Conservation (phyloP, 441 rosid genomes). For the Arabidopsis hybrid region DNA sequence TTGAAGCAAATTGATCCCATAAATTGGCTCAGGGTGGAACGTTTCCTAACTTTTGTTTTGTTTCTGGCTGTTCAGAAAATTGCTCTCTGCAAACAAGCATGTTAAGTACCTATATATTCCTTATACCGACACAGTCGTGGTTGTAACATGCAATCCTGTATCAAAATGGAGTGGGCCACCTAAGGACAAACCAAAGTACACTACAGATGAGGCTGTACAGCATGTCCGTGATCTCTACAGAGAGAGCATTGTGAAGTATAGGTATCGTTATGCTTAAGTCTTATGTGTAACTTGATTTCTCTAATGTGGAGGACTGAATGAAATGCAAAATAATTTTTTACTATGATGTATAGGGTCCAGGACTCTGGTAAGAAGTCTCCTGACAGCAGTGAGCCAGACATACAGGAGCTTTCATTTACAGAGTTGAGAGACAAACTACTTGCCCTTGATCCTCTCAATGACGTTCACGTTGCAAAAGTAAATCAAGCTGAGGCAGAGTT, state of each 20-base stretch:
- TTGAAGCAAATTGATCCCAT: slow-evolving; percentile 12
- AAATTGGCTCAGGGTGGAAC: slow-evolving; percentile 16
- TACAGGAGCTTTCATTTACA: slow-evolving; percentile 77
- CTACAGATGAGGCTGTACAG: slow-evolving; percentile 71
- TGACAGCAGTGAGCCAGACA: slow-evolving; percentile 56
- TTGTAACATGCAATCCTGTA: slow-evolving; percentile 91
- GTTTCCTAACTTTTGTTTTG: slow-evolving; percentile 18
- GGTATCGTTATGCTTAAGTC: slow-evolving; percentile 53
- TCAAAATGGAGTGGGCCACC: slow-evolving; percentile 92
- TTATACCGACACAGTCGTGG: slow-evolving; percentile 81
- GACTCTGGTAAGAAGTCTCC: slow-evolving; percentile 53
- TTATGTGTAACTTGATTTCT: slow-evolving; percentile 1
- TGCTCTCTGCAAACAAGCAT: slow-evolving; percentile 88
- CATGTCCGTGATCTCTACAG: slow-evolving; percentile 74
- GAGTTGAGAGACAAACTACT: slow-evolving; percentile 91
- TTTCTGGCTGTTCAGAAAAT: slow-evolving; percentile 65
- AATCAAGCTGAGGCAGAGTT: slow-evolving; percentile 93
- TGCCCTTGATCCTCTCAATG: slow-evolving; percentile 93
- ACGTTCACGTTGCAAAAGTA: slow-evolving; percentile 74
- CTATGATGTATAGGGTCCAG: slow-evolving; percentile 54
- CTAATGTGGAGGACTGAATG: neutral
- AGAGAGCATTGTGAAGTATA: slow-evolving; percentile 73
- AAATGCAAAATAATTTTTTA: neutral
- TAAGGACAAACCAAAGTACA: slow-evolving; percentile 79
- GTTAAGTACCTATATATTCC: slow-evolving; percentile 89